Conservation (phyloP, 148 eudicot species). For the Fagopyrum esculentum region DNA sequence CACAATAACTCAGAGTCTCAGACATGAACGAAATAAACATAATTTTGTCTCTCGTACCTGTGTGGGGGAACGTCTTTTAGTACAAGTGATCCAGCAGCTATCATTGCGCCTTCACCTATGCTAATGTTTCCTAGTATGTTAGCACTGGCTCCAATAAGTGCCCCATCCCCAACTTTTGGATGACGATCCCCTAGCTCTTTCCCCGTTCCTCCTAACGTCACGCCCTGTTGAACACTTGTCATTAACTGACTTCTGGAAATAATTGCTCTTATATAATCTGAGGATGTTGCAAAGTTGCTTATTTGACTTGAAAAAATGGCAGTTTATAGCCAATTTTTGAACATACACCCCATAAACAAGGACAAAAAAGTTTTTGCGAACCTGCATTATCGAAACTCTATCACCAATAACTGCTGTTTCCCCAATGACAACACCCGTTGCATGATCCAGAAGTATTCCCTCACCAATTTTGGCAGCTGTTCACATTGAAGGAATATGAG, state of each 20-base stretch:
- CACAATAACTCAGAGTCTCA: background rate
- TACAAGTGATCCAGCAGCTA: constrained; percentile 61
- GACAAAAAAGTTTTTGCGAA: constrained; percentile 4
- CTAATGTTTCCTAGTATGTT: constrained; percentile 49
- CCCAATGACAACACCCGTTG: constrained; percentile 56
- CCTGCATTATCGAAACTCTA: constrained; percentile 67
- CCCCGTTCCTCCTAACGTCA: constrained; percentile 59
- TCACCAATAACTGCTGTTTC: constrained; percentile 60
- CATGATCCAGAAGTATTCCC: constrained; percentile 58
- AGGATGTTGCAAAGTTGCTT: background rate
- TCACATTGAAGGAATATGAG: background rate
- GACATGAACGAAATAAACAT: constrained; percentile 1
- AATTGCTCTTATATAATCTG: background rate
- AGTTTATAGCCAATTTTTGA: background rate
- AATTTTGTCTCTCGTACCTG: constrained; percentile 23
- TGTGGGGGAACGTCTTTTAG: constrained; percentile 53
- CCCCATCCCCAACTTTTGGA: constrained; percentile 62
- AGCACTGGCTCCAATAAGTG: constrained; percentile 54
- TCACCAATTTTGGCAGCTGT: constrained; percentile 60
- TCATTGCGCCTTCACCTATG: constrained; percentile 64
- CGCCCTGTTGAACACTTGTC: constrained; percentile 34
- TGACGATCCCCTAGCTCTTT: constrained; percentile 59
- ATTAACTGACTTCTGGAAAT: background rate
- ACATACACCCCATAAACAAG: background rate
- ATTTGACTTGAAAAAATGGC: background rate